A percentile compares a stretch with the other conserved stretches of the same genome.
Evolutionary conservation across 306 rosid species (phyloP).

Genomic region (Castanea crenata): DNA sequence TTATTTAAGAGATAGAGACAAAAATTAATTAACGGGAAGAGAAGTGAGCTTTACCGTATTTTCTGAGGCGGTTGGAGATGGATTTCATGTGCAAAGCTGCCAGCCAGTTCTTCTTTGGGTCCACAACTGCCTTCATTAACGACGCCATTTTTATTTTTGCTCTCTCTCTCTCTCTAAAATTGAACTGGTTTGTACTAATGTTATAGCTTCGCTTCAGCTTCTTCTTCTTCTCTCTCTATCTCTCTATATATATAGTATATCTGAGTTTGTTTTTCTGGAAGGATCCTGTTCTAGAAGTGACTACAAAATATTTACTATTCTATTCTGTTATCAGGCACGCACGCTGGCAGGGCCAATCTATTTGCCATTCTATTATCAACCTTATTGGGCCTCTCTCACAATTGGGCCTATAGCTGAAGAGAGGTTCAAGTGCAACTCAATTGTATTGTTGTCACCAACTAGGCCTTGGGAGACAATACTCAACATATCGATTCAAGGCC

Average conservation of each 20-base stretch:
- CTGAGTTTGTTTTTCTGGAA: not conserved
- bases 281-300: not conserved
- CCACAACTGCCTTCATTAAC: slow-evolving; percentile 51
- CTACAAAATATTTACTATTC: too few species aligned
- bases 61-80: slow-evolving; percentile 68
- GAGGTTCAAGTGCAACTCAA: not conserved
- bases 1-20: not conserved
- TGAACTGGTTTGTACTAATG: too few species aligned
- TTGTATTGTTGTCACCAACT: not conserved
- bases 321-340: too few species aligned
- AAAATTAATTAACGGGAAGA: too few species aligned
- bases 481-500: not conserved
- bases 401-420: not conserved
- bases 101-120: slow-evolving; percentile 85
- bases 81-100: slow-evolving; percentile 89
- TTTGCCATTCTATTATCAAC: not conserved
- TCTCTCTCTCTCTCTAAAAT: not conserved
- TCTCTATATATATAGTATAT: too few species aligned
- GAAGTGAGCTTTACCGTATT: slow-evolving; percentile 45
- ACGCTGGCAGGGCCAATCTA: too few species aligned
- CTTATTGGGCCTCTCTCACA: not conserved
- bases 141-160: slow-evolving; percentile 48
- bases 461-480: too few species aligned
- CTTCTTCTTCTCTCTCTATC: too few species aligned
- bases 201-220: too few species aligned